phyloP scores from a whole-genome alignment of 2,329 filamentous ascomycete genomes.

The Zymoseptoria crescenta region DNA sequence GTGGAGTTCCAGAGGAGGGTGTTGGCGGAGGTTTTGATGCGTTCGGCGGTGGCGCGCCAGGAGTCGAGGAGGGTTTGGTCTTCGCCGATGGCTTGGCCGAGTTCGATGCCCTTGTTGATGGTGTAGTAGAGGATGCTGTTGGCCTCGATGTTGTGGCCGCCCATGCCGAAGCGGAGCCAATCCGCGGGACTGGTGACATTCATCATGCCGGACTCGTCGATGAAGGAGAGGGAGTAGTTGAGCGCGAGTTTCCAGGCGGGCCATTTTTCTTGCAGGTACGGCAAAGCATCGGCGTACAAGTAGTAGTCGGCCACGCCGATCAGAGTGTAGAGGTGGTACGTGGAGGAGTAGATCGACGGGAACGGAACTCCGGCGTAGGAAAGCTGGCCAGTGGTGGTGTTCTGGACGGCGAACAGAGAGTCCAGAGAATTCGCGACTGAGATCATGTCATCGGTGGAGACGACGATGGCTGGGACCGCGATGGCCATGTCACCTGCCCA shows the following conservation, averaged over 20 bases:
- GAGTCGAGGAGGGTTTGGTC: constrained; percentile 34
- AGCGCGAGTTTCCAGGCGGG: constrained; percentile 37
- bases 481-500: constrained; percentile 57
- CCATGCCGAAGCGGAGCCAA: constrained; percentile 46
- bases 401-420: constrained; percentile 23
- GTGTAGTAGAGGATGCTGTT: constrained; percentile 45
- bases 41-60: constrained; percentile 32
- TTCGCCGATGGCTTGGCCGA: constrained; percentile 42
- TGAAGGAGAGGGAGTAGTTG: constrained; percentile 35
- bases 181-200: constrained; percentile 40
- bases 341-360: constrained; percentile 37
- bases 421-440: constrained; percentile 28
- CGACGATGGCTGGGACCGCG: constrained; percentile 42
- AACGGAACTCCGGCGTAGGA: constrained; percentile 26
- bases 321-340: constrained; percentile 48
- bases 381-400: constrained; percentile 23
- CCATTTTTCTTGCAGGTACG: constrained; percentile 38
- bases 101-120: constrained; percentile 44
- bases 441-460: constrained; percentile 38
- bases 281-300: constrained; percentile 30
- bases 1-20: constrained; percentile 28
- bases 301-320: constrained; percentile 41
- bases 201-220: constrained; percentile 39
- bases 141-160: constrained; percentile 42
- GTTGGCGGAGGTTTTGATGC: constrained; percentile 45